Base-by-base conservation (phyloP, 305 asterid genomes). In the Rubia tinctorum region DNA sequence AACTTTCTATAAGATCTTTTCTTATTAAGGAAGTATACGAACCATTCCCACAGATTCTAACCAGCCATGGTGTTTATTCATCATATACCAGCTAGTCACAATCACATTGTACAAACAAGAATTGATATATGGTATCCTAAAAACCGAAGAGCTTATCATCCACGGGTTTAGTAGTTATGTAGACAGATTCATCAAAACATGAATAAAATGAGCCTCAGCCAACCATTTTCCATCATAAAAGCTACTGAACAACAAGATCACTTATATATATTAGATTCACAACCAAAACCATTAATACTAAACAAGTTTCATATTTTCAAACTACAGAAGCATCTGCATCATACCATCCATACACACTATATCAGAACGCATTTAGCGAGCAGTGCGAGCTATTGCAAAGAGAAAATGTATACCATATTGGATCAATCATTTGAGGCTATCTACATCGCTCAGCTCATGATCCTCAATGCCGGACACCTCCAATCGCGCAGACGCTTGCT, bases 401-500 rank as follows among this genome's bases (percentile, higher is more conserved):
- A 49, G 23, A 51, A 17, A 17, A 18, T 53, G 59, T 53, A 22
- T 53, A 53, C 59, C 59, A 53, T 17, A 20, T 53, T 12, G 12
- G n/a, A 0, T 2, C 5, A 5, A 2, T 58, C 34, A 58, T 22
- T 58, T 58, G 15, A 20, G 34, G 64, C 64, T 58, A 22, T 58
- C 64, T 53, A 17, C 72, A 77, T 84, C 92, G 76, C 89, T 86
- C 34, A 87, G 78, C 59, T 53, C 59, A 76, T 83, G 91, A 83
- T 86, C 93, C 74, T 86, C 91, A 75, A 89, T 79, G 72, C 86
- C 79, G 17, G 90, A 79, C 78, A 82, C 68, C 59, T 88, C 90
- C 87, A 90, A 82, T 80, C 98, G 84, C 34, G 91, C 87, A 77
- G 97, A 90, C 69, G 88, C 96, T 39, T 90, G 96, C 71, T 90